phyloP scores from a whole-genome alignment of 345 rosid genomes.

The Pistacia integerrima region DNA sequence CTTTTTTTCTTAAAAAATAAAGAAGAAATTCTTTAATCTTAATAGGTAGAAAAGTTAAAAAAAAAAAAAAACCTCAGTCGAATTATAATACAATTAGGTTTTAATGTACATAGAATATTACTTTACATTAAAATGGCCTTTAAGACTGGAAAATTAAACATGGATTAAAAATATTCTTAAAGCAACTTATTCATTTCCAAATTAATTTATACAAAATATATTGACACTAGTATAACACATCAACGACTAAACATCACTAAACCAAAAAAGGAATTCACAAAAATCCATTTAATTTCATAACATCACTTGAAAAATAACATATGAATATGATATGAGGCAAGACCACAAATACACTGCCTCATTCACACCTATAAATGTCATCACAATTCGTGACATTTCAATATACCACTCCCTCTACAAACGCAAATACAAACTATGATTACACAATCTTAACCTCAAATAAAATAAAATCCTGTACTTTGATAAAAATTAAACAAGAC shows the following conservation, averaged over 20 bases:
- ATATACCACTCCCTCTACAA: slow-evolving; percentile 14
- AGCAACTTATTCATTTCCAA: too few species aligned
- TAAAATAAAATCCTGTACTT: slow-evolving; percentile 11
- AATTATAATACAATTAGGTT: too few species aligned
- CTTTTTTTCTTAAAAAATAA: too few species aligned
- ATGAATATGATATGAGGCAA: neutral
- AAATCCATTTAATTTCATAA: slow-evolving; percentile 2
- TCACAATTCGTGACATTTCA: slow-evolving; percentile 18
- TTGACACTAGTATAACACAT: too few species aligned
- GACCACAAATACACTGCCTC: slow-evolving; percentile 19
- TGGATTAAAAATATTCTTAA: too few species aligned
- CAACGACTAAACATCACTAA: neutral
- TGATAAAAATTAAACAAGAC: neutral
- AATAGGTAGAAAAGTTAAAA: too few species aligned
- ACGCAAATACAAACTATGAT: slow-evolving; percentile 18
- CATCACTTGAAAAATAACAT: slow-evolving; percentile 1
- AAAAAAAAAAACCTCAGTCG: too few species aligned
- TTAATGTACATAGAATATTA: too few species aligned
- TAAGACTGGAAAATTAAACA: too few species aligned
- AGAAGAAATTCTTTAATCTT: too few species aligned
- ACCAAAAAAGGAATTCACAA: neutral
- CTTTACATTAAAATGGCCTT: too few species aligned
- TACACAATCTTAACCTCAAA: slow-evolving; percentile 15
- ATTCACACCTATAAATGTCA: slow-evolving; percentile 19
- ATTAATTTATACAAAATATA: too few species aligned